Evolutionary conservation across 176 grass and related monocot genomes (phyloP).

Genomic region (Triticum dicoccoides): DNA sequence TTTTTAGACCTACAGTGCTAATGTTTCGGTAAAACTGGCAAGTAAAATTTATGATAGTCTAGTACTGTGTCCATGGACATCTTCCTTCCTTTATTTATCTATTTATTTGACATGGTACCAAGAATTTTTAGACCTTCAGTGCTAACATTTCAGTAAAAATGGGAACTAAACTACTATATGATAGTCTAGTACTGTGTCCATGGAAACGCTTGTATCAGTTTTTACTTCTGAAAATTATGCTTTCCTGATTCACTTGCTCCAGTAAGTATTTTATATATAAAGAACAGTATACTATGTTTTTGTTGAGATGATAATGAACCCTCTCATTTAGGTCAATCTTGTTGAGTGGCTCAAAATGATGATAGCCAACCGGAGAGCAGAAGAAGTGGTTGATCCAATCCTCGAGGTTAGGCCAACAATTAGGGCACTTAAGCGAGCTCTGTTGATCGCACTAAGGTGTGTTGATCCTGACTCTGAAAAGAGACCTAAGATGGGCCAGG

Average conservation of each 20-base stretch:
- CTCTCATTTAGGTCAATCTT: slow-evolving; percentile 66
- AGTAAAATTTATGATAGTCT: background rate
- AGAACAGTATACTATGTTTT: background rate
- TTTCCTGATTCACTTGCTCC: background rate
- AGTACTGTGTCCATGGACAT: background rate
- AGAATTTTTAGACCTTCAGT: background rate
- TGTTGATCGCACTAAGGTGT: slow-evolving; percentile 66
- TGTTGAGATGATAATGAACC: background rate
- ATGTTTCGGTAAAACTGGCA: background rate
- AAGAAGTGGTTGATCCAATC: slow-evolving; percentile 73
- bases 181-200: background rate
- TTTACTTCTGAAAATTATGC: background rate
- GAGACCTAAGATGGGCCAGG: slow-evolving; percentile 83
- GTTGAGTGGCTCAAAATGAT: slow-evolving; percentile 92
- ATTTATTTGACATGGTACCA: background rate
- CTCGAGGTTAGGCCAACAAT: slow-evolving; percentile 54
- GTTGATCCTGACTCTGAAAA: slow-evolving; percentile 86
- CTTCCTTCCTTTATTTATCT: background rate
- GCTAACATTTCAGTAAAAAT: background rate
- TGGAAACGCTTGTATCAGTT: background rate
- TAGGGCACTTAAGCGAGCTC: slow-evolving; percentile 59
- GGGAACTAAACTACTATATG: background rate
- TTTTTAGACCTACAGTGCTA: background rate
- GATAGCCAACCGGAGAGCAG: slow-evolving; percentile 66
- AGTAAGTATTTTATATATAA: background rate